phyloP scores from a whole-genome alignment of 2,329 filamentous ascomycete species.

The Scedosporium minutisporum region DNA sequence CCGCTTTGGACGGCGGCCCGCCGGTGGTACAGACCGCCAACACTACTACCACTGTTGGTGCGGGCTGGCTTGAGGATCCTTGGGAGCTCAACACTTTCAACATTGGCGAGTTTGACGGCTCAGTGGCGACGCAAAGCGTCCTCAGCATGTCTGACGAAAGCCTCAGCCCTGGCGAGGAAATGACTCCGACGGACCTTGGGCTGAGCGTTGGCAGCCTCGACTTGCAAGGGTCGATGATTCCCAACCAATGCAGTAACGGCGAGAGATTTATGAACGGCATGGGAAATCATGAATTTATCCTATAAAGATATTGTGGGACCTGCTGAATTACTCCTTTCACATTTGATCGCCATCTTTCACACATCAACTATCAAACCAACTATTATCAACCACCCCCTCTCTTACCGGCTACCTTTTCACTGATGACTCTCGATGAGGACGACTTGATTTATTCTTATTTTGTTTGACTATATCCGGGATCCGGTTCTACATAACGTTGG shows the following conservation, averaged over 20 bases:
- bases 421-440: not conserved
- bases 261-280: constrained; percentile 8
- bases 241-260: not conserved
- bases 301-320: not conserved
- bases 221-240: constrained; percentile 17
- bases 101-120: constrained; percentile 36
- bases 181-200: constrained; percentile 34
- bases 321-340: not conserved
- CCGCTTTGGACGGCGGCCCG: constrained; percentile 32
- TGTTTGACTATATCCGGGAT: not conserved
- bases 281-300: not conserved
- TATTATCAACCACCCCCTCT: not conserved
- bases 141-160: constrained; percentile 49
- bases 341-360: not conserved
- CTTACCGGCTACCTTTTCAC: not conserved
- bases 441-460: not conserved
- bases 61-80: constrained; percentile 46
- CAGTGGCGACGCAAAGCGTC: constrained; percentile 39
- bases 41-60: not conserved
- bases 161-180: constrained; percentile 45
- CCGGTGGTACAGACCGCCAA: constrained; percentile 26
- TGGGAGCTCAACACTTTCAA: constrained; percentile 45
- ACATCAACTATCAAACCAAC: not conserved
- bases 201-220: constrained; percentile 28
- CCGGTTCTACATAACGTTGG: not conserved